A percentile compares a stretch with the other conserved stretches of the same genome.
These are phyloP conservation scores for Heritiera fomes DNA, from an alignment of 345 rosid genomes.

Conservation along the genomic window DNA sequence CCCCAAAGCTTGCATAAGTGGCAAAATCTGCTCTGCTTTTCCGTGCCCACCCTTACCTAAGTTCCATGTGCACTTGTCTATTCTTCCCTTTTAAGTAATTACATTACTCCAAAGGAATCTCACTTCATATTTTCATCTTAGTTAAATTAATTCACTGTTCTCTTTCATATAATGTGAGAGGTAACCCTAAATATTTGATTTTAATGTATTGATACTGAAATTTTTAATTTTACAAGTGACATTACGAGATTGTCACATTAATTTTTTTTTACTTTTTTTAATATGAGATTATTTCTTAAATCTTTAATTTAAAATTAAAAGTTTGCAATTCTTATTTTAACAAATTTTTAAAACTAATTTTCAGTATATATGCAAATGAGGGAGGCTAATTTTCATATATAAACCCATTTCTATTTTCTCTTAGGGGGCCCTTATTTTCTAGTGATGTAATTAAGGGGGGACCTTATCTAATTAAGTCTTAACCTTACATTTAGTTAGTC, in stretches of 20 bases:
- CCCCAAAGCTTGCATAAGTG: conserved; percentile 23
- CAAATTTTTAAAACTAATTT: not conserved
- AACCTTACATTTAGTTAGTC: conserved; percentile 10
- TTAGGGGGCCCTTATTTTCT: not conserved
- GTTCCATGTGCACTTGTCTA: conserved; percentile 45
- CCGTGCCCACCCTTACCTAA: conserved; percentile 29
- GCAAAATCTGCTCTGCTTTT: not conserved
- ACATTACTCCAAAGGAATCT: not conserved
- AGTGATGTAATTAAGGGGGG: too few species aligned
- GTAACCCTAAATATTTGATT: too few species aligned
- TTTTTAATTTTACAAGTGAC: too few species aligned
- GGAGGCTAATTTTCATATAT: too few species aligned
- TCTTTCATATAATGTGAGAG: not conserved
- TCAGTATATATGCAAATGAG: too few species aligned
- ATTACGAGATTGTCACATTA: too few species aligned
- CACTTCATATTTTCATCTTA: not conserved
- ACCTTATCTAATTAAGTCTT: not conserved
- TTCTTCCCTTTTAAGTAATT: not conserved
- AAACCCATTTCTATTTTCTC: not conserved
- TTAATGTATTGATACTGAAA: too few species aligned
- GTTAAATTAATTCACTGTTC: not conserved
- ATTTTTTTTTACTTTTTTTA: too few species aligned
- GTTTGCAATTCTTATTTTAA: not conserved
- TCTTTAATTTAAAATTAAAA: too few species aligned
- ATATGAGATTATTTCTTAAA: too few species aligned